Evolutionary conservation across 768 basidiomycete genomes (phyloP), one percentile per base, ranked within the genome.

Genomic region (Lyophyllum atratum): DNA sequence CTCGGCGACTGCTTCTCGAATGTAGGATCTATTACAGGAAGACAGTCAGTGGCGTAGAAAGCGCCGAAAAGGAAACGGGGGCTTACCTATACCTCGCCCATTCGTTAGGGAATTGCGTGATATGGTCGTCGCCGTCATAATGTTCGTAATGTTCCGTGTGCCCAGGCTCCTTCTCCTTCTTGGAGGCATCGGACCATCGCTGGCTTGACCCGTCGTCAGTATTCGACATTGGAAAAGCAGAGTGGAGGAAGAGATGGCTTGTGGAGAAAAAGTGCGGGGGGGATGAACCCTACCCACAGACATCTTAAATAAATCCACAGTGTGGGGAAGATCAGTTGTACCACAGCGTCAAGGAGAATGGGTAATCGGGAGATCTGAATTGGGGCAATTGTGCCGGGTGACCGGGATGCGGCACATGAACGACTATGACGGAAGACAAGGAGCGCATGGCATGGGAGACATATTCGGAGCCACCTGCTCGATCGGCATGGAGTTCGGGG

Each of bases 1-100:
- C 67, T 89, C 87, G 15, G 85, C 87, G 26, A 77, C 78, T 15
- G 85, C 80, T 68, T 89, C 86, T 56, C 82, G 76, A 39, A 87
- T 65, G 45, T 66, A 64, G 54, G 75, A 70, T 28, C 85, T 83
- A 55, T 43, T n/a, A 49, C 33, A 10, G 21, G 45, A 51, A 29
- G 5, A 12, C 21, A 22, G 49, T 48, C n/a, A 54, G 26, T 33
- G 43, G 19, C 6, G 14, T 24, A n/a, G 15, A 26, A 24, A 43
- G 14, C 33, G 40, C 1, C n/a, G 8, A 22, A 14, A 5, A 44
- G 12, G 19, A 42, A 24, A 24, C 28, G 12, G 4, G 9, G 45
- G 59, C 74, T 40, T 64, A 86, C 86, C 85, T 79, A 53, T 80
- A 77, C 59, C 63, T 76, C n/a, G 81, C 76, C 85, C 83, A 86